phyloP scores from a whole-genome alignment of 768 basidiomycete genomes.

The Suillus sp. region DNA sequence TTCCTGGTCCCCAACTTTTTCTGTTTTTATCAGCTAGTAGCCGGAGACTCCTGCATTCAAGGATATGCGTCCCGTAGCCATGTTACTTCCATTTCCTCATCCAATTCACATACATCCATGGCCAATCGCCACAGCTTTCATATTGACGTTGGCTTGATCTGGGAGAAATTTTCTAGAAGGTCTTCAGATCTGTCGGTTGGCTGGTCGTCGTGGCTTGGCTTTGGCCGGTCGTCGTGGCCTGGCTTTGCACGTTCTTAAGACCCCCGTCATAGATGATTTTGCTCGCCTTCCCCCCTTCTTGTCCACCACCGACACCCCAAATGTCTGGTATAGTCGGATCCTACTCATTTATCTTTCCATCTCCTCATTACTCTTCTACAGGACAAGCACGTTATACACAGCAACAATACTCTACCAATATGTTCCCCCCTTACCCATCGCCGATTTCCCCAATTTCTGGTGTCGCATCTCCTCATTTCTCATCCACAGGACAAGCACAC shows the following conservation, averaged over 20 bases:
- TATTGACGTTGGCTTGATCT: background rate
- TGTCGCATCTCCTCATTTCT: no score
- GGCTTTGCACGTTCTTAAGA: background rate
- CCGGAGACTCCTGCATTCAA: background rate
- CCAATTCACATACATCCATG: background rate
- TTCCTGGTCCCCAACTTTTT: background rate
- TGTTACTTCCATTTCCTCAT: background rate
- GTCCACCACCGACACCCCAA: background rate
- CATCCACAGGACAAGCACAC: background rate
- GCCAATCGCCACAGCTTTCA: background rate
- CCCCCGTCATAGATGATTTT: background rate
- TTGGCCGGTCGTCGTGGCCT: background rate
- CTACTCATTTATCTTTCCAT: background rate
- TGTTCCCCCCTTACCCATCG: no score
- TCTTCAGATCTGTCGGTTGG: background rate
- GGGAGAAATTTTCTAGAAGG: background rate
- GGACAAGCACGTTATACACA: no score
- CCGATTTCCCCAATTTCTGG: no score
- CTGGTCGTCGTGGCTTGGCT: background rate
- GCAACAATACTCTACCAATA: no score
- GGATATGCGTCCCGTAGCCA: background rate
- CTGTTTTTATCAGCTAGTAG: background rate
- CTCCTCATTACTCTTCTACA: background rate
- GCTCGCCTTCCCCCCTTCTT: background rate
- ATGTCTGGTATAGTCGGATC: background rate